Base-by-base conservation (phyloP, 768 basidiomycete species). In the Porphyrellus cyaneotinctus region DNA sequence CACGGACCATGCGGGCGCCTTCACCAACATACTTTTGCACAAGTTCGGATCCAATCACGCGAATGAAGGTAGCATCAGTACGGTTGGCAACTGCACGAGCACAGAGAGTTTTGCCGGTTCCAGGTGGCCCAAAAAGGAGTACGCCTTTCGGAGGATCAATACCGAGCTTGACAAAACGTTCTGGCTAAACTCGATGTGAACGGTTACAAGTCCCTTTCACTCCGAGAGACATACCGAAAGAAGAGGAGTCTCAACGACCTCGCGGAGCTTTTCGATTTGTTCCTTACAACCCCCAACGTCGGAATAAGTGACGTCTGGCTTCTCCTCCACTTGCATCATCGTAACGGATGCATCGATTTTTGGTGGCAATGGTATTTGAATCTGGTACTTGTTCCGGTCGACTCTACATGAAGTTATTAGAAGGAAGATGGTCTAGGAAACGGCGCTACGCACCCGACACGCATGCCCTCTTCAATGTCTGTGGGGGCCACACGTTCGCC, bases 21-120 rank as follows among this genome's bases (percentile, higher is more conserved):
- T 99, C 97, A 43, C 97, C 97, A 45, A 99, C 97, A 68, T 99
- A 99, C 70, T 99, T 99, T 72, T 99, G 97, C n/a, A 99, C 97
- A 15, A 99, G 79, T 70, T 99, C 97, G 13, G 95, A 97, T 14
- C 97, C 97, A 65, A 98, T 98, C 49, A 99, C 97, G 62, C 97
- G 90, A 67, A 99, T 99, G 68, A 99, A 99, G 0, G 97, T 98
- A 20, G 95, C 95, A 70, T 98, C 97, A 47, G 97, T 98, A 47
- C 97, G 83, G 70, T 98, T 99, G 30, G 97, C 97, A 1, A 99
- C 97, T 13, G 97, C 97, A 60, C 97, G 87, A 1, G 97, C 97
- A 67, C 95, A 98, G 1, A 99, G 84, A 0, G 97, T 99, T 73
- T 99, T 99, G 33, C 97, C 97, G n/a, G 94, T 95, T 60, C 94